phyloP scores from a whole-genome alignment of 1,139 yeast species.

The Torulaspora globosa region DNA sequence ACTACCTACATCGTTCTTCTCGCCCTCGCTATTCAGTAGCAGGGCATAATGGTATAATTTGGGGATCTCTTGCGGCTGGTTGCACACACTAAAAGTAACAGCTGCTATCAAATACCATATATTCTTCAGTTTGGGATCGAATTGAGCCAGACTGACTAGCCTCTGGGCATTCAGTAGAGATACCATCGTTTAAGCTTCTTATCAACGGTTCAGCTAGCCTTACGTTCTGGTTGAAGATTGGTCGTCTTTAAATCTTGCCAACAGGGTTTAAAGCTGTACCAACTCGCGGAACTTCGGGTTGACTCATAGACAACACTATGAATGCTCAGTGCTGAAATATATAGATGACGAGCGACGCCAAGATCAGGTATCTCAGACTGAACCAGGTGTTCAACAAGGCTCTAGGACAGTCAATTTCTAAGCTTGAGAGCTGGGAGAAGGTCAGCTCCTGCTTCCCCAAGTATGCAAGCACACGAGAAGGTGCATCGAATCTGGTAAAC shows the following conservation, averaged over 20 bases:
- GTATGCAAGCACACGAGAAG: slow-evolving; percentile 48
- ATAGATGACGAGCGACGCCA: slow-evolving; percentile 14
- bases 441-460: slow-evolving; percentile 65
- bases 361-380: slow-evolving; percentile 51
- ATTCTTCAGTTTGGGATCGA: slow-evolving; percentile 49
- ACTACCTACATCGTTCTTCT: slow-evolving; percentile 20
- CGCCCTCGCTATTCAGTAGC: slow-evolving; percentile 43
- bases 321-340: not conserved
- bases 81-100: slow-evolving; percentile 76
- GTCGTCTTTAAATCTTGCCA: not conserved
- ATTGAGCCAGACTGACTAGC: slow-evolving; percentile 49
- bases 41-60: slow-evolving; percentile 69
- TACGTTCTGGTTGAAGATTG: not conserved
- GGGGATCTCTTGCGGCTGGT: slow-evolving; percentile 78
- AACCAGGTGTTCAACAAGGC: slow-evolving; percentile 60
- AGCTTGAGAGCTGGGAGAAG: slow-evolving; percentile 56
- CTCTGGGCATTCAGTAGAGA: slow-evolving; percentile 54
- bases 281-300: not conserved
- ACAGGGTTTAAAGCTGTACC: not conserved
- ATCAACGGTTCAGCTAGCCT: not conserved
- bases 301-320: not conserved
- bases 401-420: slow-evolving; percentile 58
- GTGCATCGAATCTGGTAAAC: slow-evolving; percentile 48
- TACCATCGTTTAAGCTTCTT: slow-evolving; percentile 14
- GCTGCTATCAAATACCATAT: slow-evolving; percentile 79